Percentiles rank a stretch among this genome's conserved stretches.
These are phyloP conservation scores for Dryas integrifolia DNA, from an alignment of 331 rosid species.

Conservation along the genomic window DNA sequence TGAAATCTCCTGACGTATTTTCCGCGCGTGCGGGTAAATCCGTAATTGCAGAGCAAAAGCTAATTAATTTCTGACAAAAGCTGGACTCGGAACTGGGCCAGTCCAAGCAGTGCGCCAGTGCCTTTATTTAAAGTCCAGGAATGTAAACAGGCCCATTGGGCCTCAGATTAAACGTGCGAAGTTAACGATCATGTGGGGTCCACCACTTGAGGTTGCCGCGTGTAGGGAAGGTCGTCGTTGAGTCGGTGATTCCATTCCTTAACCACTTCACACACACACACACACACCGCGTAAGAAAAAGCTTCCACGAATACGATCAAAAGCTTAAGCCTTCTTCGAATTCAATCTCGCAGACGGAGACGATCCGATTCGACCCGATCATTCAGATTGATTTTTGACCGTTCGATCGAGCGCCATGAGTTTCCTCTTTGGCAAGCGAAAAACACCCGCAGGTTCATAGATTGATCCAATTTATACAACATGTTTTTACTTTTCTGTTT, in stretches of 20 bases:
- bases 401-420: slow-evolving; percentile 60
- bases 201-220: not conserved
- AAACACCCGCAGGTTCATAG: slow-evolving; percentile 86
- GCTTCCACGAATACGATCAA: not conserved
- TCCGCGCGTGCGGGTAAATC: slow-evolving; percentile 15
- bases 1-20: not conserved
- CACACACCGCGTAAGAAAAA: slow-evolving; percentile 40
- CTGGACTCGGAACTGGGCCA: not conserved
- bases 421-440: slow-evolving; percentile 88
- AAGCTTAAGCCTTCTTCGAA: not conserved
- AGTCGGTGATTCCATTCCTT: slow-evolving; percentile 27
- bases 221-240: slow-evolving; percentile 1
- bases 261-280: not conserved
- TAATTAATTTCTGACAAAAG: not conserved
- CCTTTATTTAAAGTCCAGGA: not conserved
- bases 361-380: slow-evolving; percentile 16
- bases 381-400: not conserved
- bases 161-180: not conserved
- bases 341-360: not conserved
- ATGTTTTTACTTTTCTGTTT: not conserved
- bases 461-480: not conserved
- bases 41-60: not conserved
- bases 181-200: slow-evolving; percentile 15
- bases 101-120: no score
- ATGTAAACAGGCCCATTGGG: not conserved